These are phyloP conservation scores for Blumeriella jaapii DNA, from an alignment of 2,329 filamentous ascomycete species.

Conservation along the genomic window DNA sequence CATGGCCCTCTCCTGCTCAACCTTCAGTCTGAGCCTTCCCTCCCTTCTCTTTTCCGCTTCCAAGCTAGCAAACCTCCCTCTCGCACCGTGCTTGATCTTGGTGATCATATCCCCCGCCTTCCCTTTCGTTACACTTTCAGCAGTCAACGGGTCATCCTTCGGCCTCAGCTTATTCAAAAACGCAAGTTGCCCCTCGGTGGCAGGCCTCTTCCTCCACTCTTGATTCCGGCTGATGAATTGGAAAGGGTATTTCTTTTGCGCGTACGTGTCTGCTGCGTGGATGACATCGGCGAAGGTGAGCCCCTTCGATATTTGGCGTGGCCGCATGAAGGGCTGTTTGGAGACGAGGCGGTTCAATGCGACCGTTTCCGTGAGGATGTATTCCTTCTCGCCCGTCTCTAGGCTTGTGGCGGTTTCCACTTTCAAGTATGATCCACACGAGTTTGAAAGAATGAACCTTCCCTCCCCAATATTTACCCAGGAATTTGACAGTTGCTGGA, in stretches of 20 bases:
- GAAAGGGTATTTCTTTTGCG: constrained; percentile 51
- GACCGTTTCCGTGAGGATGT: constrained; percentile 29
- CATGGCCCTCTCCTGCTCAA: constrained; percentile 31
- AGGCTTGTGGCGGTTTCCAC: constrained; percentile 30
- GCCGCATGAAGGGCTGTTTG: constrained; percentile 51
- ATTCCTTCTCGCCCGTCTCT: constrained; percentile 13
- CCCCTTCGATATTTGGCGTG: constrained; percentile 55
- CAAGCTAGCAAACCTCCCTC: constrained; percentile 45
- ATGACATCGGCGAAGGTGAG: constrained; percentile 63
- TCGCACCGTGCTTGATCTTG: constrained; percentile 75
- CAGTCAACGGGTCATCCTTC: constrained; percentile 41
- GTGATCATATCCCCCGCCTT: constrained; percentile 85
- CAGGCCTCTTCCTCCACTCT: constrained; percentile 57
- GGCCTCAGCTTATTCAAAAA: constrained; percentile 57
- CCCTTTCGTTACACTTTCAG: constrained; percentile 59
- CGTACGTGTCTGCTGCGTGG: constrained; percentile 76
- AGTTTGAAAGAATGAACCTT: constrained; percentile 59
- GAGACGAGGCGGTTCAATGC: constrained; percentile 20
- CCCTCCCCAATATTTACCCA: constrained; percentile 73
- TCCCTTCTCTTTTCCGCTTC: constrained; percentile 41
- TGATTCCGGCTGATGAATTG: constrained; percentile 55
- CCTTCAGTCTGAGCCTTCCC: constrained; percentile 29
- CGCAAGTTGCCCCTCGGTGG: constrained; percentile 53
- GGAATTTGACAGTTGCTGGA: constrained; percentile 61
- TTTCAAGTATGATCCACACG: constrained; percentile 48